These are phyloP conservation scores for Aspergillus pseudoterreus DNA, from an alignment of 2,329 filamentous ascomycete genomes.

Conservation along the genomic window DNA sequence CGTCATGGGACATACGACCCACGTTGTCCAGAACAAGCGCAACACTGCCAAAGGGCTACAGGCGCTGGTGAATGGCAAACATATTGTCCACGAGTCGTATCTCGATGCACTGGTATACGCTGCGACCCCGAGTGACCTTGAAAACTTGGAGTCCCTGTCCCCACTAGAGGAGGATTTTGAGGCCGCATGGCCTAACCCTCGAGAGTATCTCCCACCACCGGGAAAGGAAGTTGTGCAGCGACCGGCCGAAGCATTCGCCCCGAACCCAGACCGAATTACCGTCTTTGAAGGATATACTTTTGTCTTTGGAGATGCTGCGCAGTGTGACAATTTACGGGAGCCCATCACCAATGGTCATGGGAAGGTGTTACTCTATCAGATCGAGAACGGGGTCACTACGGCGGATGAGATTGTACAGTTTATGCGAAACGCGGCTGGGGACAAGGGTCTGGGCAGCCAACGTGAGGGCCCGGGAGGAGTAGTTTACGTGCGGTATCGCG, in stretches of 20 bases:
- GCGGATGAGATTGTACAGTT: slow-evolving; percentile 74
- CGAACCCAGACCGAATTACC: slow-evolving; percentile 61
- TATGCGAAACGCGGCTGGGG: slow-evolving; percentile 69
- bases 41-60: slow-evolving; percentile 87
- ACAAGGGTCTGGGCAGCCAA: slow-evolving; percentile 64
- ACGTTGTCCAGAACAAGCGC: slow-evolving; percentile 82
- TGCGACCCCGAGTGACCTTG: slow-evolving; percentile 50
- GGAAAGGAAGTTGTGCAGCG: slow-evolving; percentile 72
- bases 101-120: slow-evolving; percentile 67
- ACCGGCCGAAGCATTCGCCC: slow-evolving; percentile 66
- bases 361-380: slow-evolving; percentile 68
- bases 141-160: slow-evolving; percentile 49
- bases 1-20: slow-evolving; percentile 67
- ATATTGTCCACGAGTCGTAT: slow-evolving; percentile 71
- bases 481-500: slow-evolving; percentile 70
- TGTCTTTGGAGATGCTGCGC: slow-evolving; percentile 72
- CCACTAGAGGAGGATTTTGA: slow-evolving; percentile 77
- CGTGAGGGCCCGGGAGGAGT: slow-evolving; percentile 64
- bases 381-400: slow-evolving; percentile 60
- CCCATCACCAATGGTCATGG: slow-evolving; percentile 76
- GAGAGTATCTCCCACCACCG: slow-evolving; percentile 67
- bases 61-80: slow-evolving; percentile 75
- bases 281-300: slow-evolving; percentile 88
- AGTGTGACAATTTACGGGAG: slow-evolving; percentile 71
- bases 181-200: slow-evolving; percentile 70